phyloP scores from a whole-genome alignment of 805 yeast species.

The Grigorovia transvaalensis region DNA sequence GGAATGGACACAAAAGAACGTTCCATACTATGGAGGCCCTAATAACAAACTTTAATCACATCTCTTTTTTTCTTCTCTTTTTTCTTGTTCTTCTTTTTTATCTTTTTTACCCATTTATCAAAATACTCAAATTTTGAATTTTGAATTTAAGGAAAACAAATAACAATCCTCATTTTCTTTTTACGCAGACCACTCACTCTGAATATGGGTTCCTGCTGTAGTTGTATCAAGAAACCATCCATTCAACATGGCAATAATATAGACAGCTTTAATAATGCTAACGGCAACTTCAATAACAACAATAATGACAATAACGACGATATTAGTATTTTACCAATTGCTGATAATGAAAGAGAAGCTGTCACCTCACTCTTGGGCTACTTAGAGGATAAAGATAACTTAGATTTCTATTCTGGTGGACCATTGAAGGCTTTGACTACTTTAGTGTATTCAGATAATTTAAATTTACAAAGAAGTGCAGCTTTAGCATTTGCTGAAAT shows the following conservation, averaged over 20 bases:
- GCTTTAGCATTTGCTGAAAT: slow-evolving; percentile 98
- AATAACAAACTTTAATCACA: not conserved
- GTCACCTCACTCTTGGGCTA: slow-evolving; percentile 82
- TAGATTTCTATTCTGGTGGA: slow-evolving; percentile 79
- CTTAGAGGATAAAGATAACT: slow-evolving; percentile 61
- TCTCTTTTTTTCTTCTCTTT: not conserved
- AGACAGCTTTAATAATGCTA: not conserved
- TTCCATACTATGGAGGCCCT: too few relatives aligned
- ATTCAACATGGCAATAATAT: slow-evolving; percentile 1
- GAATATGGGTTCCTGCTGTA: slow-evolving; percentile 44
- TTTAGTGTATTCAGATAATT: slow-evolving; percentile 86
- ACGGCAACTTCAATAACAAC: not conserved
- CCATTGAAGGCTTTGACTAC: slow-evolving; percentile 85
- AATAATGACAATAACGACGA: slow-evolving; percentile 20
- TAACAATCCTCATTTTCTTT: not conserved
- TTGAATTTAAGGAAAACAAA: not conserved
- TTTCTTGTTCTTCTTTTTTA: too few relatives aligned
- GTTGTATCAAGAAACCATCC: slow-evolving; percentile 31
- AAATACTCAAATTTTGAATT: too few relatives aligned
- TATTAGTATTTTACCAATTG: slow-evolving; percentile 61
- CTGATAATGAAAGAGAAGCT: slow-evolving; percentile 95
- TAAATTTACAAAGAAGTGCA: slow-evolving; percentile 91
- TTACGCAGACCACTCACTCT: too few relatives aligned
- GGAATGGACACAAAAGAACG: too few relatives aligned
- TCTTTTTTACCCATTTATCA: not conserved